Percentiles rank a stretch among this genome's conserved stretches.
Conservation (phyloP, 345 rosid genomes). For the Jatropha curcas region DNA sequence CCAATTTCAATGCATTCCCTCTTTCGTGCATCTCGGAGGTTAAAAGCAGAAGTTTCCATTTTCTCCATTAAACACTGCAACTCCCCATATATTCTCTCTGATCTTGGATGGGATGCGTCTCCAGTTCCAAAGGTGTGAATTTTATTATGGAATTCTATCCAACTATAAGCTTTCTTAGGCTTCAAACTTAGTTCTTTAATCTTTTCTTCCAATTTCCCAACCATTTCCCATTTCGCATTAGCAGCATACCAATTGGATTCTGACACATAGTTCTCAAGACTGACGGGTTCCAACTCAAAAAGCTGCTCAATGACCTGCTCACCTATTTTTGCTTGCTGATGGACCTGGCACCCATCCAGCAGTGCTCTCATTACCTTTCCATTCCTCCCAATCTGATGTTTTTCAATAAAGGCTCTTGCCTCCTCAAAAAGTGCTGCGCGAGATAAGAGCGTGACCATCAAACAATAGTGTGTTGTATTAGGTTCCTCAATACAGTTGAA, state of each 20-base stretch:
- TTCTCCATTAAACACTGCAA: slow-evolving; percentile 35
- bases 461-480: slow-evolving; percentile 31
- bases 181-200: slow-evolving; percentile 48
- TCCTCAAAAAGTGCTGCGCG: slow-evolving; percentile 45
- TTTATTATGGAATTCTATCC: slow-evolving; percentile 55
- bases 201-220: slow-evolving; percentile 28
- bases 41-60: slow-evolving; percentile 25
- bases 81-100: slow-evolving; percentile 45
- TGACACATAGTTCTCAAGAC: slow-evolving; percentile 48
- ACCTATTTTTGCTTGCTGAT: slow-evolving; percentile 32
- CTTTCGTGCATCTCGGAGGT: slow-evolving; percentile 47
- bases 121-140: slow-evolving; percentile 59
- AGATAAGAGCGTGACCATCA: slow-evolving; percentile 50
- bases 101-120: slow-evolving; percentile 54
- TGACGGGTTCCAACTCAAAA: slow-evolving; percentile 47
- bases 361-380: slow-evolving; percentile 43
- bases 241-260: slow-evolving; percentile 46
- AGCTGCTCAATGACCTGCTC: slow-evolving; percentile 45
- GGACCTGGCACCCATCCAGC: slow-evolving; percentile 52
- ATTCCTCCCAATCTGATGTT: slow-evolving; percentile 34
- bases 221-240: slow-evolving; percentile 40
- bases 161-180: slow-evolving; percentile 46
- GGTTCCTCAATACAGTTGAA: slow-evolving; percentile 43
- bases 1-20: slow-evolving; percentile 43
- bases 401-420: slow-evolving; percentile 39